These are phyloP conservation scores for Fraxinus quadrangulata DNA, from an alignment of 257 asterid species.

Conservation along the genomic window DNA sequence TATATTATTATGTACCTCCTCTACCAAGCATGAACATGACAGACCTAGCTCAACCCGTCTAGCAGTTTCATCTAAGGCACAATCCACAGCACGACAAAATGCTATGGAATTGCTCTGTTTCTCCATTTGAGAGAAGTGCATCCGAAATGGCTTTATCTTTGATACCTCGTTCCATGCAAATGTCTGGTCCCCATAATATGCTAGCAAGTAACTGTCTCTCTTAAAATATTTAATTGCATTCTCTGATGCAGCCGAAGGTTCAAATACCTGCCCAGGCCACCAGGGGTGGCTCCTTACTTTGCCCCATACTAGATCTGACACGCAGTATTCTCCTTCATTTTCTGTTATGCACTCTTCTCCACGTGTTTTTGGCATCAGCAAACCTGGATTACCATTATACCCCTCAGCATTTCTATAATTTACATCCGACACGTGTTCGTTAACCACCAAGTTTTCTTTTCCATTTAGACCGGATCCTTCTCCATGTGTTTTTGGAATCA, in stretches of 20 bases:
- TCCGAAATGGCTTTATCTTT: constrained; percentile 55
- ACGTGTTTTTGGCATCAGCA: constrained; percentile 34
- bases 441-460: constrained; percentile 16
- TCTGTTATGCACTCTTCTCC: constrained; percentile 36
- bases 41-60: constrained; percentile 66
- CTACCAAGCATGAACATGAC: constrained; percentile 64
- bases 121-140: constrained; percentile 60
- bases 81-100: constrained; percentile 53
- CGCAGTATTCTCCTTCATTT: constrained; percentile 53
- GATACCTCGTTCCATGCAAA: constrained; percentile 80
- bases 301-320: constrained; percentile 85
- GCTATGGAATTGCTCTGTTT: constrained; percentile 48
- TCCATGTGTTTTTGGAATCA: constrained; percentile 36
- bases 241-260: constrained; percentile 63
- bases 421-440: constrained; percentile 29
- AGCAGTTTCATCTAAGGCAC: constrained; percentile 64
- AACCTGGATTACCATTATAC: constrained; percentile 19
- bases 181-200: constrained; percentile 78
- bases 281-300: constrained; percentile 90
- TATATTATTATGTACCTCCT: constrained; percentile 42
- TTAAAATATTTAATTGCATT: constrained; percentile 47
- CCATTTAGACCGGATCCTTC: constrained; percentile 24
- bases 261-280: constrained; percentile 94
- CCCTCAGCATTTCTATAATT: constrained; percentile 27
- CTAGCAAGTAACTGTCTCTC: constrained; percentile 54